phyloP scores from a whole-genome alignment of 345 rosid species.

The Lumnitzera littorea region DNA sequence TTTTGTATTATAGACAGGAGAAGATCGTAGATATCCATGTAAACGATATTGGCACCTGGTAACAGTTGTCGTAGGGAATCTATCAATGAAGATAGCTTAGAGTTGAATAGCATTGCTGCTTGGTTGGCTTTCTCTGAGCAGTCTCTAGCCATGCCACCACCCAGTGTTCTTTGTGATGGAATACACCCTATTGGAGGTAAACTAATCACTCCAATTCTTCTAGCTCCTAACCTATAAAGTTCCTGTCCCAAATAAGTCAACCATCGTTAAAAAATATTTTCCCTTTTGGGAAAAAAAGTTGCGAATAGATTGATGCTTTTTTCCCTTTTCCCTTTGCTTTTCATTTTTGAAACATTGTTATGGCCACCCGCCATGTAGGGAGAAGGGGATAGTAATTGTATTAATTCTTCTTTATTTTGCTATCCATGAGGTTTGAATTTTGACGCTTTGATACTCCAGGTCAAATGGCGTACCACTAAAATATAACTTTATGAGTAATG shows the following conservation, averaged over 20 bases:
- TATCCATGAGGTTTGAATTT: too few species aligned
- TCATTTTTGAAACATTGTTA: too few species aligned
- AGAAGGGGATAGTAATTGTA: too few species aligned
- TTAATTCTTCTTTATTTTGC: too few species aligned
- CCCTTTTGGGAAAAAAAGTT: too few species aligned
- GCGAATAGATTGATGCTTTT: too few species aligned
- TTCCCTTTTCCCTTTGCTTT: too few species aligned
- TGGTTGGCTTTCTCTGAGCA: conserved; percentile 39
- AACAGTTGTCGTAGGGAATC: conserved; percentile 22
- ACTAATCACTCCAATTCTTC: conserved; percentile 39
- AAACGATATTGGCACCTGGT: conserved; percentile 21
- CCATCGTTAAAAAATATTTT: background rate
- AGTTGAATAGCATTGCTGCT: conserved; percentile 49
- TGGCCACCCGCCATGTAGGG: too few species aligned
- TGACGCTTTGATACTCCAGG: too few species aligned
- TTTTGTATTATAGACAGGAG: conserved; percentile 29
- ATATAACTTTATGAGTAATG: too few species aligned
- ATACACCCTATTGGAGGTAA: conserved; percentile 65
- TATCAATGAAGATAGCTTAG: conserved; percentile 33
- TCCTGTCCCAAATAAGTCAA: conserved; percentile 25
- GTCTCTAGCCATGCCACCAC: conserved; percentile 45
- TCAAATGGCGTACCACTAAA: too few species aligned
- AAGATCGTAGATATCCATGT: conserved; percentile 29
- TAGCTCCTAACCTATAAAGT: conserved; percentile 47
- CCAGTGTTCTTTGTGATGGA: conserved; percentile 60